Evolutionary conservation across 2,329 filamentous ascomycete species (phyloP), one percentile per base, ranked within the genome.

Genomic region (Claviceps purpurea): DNA sequence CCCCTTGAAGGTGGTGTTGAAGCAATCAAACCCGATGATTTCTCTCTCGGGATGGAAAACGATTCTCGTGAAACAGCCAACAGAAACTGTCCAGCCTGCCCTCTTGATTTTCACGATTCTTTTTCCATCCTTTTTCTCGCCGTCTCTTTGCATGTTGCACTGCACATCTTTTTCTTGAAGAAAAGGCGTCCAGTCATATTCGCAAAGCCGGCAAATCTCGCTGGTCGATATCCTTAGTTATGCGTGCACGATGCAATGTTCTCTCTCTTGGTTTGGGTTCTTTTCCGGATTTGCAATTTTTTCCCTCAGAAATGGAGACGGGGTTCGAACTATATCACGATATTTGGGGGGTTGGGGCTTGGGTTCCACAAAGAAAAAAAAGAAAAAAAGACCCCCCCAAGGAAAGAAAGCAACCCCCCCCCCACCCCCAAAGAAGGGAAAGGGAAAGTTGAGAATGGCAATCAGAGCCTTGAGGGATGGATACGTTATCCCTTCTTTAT

Each of bases 81-180:
- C 26, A 30, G 26, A 30, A 30, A 30, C 26, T 30, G 7, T 30
- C 30, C 10, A 34, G 30, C 30, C 10, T 11, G 10, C 30, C 30
- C 30, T 34, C 30, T 34, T 11, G 30, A 34, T 34, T 34, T 46
- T 22, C 22, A 46, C 41, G 41, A 11, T 14, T 20, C 10, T 34
- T 34, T 4, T 34, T 24, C 37, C 39, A 10, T 38, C n/a, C 46
- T 4, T 49, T 46, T 30, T 45, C 37, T 10, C 50, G 40, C 20
- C 4, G 51, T 37, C 30, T 5, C 39, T 26, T 50, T 50, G 47
- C 47, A 42, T 43, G 2, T 24, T 43, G 18, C 39, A 41, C 24
- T 55, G 52, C 52, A 52, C 52, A 55, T 50, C 52, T 56, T 52
- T 34, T 47, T 4, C 20, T 34, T 34, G 30, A 6, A 43, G 13